Conservation (phyloP, 176 grass and related monocot species). For the Microstegium vimineum region DNA sequence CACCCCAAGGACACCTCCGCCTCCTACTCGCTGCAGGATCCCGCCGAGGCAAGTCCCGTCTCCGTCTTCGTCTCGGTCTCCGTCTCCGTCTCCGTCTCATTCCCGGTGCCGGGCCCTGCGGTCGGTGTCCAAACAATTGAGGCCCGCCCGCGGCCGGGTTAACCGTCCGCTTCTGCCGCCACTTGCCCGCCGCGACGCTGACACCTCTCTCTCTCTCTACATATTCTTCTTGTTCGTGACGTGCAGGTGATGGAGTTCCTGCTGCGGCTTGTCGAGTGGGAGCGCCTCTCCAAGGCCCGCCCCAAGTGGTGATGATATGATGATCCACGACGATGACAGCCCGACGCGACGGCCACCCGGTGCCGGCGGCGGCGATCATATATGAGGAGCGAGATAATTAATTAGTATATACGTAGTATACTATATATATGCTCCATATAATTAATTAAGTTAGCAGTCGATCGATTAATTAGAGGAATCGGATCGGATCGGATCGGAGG, state of each 20-base stretch:
- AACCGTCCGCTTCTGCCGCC: slow-evolving; percentile 26
- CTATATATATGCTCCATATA: too few relatives aligned
- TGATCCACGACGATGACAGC: too few relatives aligned
- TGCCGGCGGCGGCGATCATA: background rate
- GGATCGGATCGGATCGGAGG: too few relatives aligned
- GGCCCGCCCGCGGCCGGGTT: too few relatives aligned
- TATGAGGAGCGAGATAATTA: too few relatives aligned
- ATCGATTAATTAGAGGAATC: background rate
- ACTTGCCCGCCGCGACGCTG: slow-evolving; percentile 14
- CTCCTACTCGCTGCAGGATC: slow-evolving; percentile 79
- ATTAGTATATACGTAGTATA: background rate
- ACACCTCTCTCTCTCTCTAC: background rate
- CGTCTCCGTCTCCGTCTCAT: too few relatives aligned
- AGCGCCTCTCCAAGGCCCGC: slow-evolving; percentile 40
- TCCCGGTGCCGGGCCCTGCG: background rate
- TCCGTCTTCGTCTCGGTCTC: too few relatives aligned
- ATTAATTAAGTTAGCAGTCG: too few relatives aligned
- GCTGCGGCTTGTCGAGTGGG: slow-evolving; percentile 44
- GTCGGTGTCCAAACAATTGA: too few relatives aligned
- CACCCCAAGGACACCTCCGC: slow-evolving; percentile 77
- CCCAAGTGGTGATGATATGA: too few relatives aligned
- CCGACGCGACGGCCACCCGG: background rate
- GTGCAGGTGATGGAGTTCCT: slow-evolving; percentile 53
- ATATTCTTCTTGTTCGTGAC: background rate
- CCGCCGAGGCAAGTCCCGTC: slow-evolving; percentile 60